Evolutionary conservation across 768 basidiomycete genomes (phyloP).

Genomic region (Agaricus subrufescens): DNA sequence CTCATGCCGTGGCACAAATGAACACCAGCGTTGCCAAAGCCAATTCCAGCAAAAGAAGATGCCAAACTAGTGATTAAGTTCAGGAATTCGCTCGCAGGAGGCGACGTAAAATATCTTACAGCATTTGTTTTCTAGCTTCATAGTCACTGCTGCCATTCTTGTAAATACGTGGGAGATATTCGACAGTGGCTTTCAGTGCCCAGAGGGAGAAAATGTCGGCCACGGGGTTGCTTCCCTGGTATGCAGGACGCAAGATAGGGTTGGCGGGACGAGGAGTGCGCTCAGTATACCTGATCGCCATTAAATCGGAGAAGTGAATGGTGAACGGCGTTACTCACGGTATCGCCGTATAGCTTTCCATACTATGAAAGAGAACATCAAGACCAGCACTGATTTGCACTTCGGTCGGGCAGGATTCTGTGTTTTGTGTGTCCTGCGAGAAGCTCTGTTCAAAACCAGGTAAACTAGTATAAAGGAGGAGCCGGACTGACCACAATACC

Average conservation of each 20-base stretch:
- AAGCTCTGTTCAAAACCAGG: neutral
- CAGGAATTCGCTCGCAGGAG: neutral
- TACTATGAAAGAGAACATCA: conserved; percentile 93
- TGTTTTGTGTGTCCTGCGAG: conserved; percentile 76
- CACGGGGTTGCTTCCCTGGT: conserved; percentile 91
- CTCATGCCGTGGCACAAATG: conserved; percentile 90
- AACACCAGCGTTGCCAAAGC: conserved; percentile 91
- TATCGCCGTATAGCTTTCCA: conserved; percentile 93
- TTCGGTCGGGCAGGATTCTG: conserved; percentile 84
- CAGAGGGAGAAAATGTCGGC: conserved; percentile 95
- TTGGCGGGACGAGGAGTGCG: conserved; percentile 86
- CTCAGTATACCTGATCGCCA: conserved; percentile 67
- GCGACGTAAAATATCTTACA: conserved; percentile 42
- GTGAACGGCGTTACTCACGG: conserved; percentile 46
- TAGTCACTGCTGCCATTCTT: conserved; percentile 64
- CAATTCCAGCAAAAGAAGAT: conserved; percentile 92
- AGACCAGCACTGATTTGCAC: conserved; percentile 94
- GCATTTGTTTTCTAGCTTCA: conserved; percentile 88
- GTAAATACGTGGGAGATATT: conserved; percentile 83
- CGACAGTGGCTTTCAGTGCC: conserved; percentile 86
- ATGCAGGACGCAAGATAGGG: conserved; percentile 87
- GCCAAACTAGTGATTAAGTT: conserved; percentile 54
- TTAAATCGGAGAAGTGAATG: neutral
- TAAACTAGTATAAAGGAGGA: neutral
- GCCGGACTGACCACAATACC: conserved; percentile 60